Evolutionary conservation across 2,329 filamentous ascomycete genomes (phyloP), one percentile per base, ranked within the genome.

Genomic region (Penicillium crustosum): DNA sequence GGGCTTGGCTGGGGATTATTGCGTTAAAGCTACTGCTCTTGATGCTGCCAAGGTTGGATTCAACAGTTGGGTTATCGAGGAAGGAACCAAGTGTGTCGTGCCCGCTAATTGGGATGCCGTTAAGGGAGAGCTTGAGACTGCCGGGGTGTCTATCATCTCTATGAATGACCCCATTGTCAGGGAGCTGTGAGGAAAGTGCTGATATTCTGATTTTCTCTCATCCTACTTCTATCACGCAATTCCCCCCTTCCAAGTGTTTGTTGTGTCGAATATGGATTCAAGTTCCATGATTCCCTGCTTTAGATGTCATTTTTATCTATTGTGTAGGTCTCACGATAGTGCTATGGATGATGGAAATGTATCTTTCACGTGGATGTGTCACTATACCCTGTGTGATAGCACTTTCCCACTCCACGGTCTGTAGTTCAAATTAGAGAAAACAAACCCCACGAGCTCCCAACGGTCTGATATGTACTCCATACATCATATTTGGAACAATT

Each of bases 1-100:
- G 1, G 94, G 94, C 0, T 72, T 99, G 54, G 93, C 94, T 4
- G 87, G 86, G 19, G 94, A 97, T 75, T 96, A 90, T 73, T 99
- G 94, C 73, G 93, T 97, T 55, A 88, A 86, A 71, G 83, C 78
- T 61, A 96, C 92, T 17, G 93, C 93, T 0, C 75, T 91, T 50
- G 90, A 97, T 79, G 88, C 93, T 0, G 81, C 77, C 2, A 83
- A 82, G 62, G 87, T 89, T 66, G 93, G 93, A 0, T 97, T 94
- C 70, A 79, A 75, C 65, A 89, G 89, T 4, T 90, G 83, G 73
- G 82, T 97, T 25, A 79, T 97, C 4, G 85, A 88, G 66, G 91
- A 97, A 68, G 92, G 82, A 9, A 93, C 89, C 6, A 86, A 81
- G 71, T 83, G 90, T 5, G 91, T 97, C 2, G 83, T 89, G 72